Conservation (phyloP, 768 basidiomycete species). For the Agaricus subrufescens region DNA sequence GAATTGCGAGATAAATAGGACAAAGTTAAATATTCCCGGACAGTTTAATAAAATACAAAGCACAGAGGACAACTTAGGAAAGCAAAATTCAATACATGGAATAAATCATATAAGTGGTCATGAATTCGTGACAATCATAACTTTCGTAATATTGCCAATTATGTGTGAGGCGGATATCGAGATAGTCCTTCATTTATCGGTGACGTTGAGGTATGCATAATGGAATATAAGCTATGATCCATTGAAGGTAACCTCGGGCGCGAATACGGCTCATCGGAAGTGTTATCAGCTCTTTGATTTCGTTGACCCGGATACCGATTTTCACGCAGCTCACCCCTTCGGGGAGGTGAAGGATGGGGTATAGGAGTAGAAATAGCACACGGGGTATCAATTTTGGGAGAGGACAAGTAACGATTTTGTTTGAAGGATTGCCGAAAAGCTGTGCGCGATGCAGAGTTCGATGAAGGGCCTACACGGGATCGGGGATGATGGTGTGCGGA, state of each 20-base stretch:
- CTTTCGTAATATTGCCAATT: background rate
- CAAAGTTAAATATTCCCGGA: background rate
- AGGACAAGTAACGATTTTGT: background rate
- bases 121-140: background rate
- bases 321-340: background rate
- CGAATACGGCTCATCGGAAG: background rate
- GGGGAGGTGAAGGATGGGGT: background rate
- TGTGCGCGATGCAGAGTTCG: background rate
- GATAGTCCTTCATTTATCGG: conserved; percentile 1
- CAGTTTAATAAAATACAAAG: background rate
- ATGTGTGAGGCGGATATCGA: conserved; percentile 5
- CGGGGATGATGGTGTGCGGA: background rate
- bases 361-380: background rate
- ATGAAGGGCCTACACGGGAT: background rate
- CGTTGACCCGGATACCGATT: background rate
- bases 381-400: background rate
- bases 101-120: background rate
- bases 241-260: background rate
- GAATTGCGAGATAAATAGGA: background rate
- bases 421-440: conserved; percentile 1
- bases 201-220: background rate
- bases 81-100: background rate
- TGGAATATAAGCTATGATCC: background rate
- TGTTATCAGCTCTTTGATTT: background rate
- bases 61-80: background rate